These are phyloP conservation scores for Colletotrichum costaricense DNA, from an alignment of 2,329 filamentous ascomycete genomes.

Conservation along the genomic window DNA sequence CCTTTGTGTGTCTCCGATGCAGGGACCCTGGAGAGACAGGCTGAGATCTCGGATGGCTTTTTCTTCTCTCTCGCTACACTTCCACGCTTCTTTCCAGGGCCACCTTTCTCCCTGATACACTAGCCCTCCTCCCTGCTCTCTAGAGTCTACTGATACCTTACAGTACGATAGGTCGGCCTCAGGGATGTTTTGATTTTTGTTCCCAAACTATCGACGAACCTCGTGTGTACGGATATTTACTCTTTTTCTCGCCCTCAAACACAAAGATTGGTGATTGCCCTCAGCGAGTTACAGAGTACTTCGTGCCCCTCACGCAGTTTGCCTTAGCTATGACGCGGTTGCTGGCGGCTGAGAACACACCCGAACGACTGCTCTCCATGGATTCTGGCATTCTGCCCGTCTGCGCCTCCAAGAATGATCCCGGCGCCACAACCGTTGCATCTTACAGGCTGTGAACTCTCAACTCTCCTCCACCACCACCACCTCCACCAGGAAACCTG, in stretches of 20 bases:
- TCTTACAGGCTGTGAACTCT: constrained; percentile 18
- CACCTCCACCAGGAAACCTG: constrained; percentile 11
- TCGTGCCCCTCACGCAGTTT: background rate
- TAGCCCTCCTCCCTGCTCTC: background rate
- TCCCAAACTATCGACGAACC: background rate
- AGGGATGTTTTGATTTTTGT: background rate
- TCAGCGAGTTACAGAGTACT: background rate
- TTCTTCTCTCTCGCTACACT: constrained; percentile 16
- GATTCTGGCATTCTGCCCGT: background rate
- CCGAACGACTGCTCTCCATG: background rate
- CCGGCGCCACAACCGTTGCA: constrained; percentile 26
- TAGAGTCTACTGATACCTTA: background rate
- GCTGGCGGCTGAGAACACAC: background rate
- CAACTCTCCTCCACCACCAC: background rate
- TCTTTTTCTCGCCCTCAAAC: background rate
- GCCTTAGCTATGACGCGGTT: background rate
- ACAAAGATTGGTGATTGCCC: background rate
- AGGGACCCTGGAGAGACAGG: constrained; percentile 9
- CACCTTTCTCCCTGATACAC: background rate
- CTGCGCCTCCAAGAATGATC: constrained; percentile 14
- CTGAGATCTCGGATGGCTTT: constrained; percentile 1
- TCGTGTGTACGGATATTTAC: background rate
- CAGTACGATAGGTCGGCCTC: background rate
- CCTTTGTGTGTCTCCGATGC: constrained; percentile 18
- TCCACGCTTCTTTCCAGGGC: constrained; percentile 6